Evolutionary conservation across 2,329 filamentous ascomycete species (phyloP).

Genomic region (Scortechinia acanthostroma): DNA sequence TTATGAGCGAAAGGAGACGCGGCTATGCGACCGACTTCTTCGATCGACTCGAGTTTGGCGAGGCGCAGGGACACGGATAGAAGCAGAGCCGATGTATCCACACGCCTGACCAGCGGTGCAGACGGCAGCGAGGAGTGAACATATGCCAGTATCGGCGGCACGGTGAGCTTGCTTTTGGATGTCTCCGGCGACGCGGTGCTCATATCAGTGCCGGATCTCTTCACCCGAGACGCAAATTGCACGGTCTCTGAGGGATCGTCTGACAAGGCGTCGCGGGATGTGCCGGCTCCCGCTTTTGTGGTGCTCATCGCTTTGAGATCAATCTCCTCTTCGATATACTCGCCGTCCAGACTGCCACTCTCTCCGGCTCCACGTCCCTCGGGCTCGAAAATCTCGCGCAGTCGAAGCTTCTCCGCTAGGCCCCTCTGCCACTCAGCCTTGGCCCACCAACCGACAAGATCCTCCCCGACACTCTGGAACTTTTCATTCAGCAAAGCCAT

Average conservation of each 20-base stretch:
- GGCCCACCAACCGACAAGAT: constrained; percentile 57
- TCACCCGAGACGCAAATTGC: too few species aligned
- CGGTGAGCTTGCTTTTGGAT: constrained; percentile 18
- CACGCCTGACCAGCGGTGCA: constrained; percentile 45
- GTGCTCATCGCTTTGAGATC: constrained; percentile 41
- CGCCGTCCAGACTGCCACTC: constrained; percentile 18
- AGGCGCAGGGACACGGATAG: constrained; percentile 49
- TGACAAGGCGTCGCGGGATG: background rate
- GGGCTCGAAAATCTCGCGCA: constrained; percentile 42
- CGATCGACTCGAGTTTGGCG: constrained; percentile 39
- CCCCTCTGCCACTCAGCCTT: constrained; percentile 57
- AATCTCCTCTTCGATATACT: constrained; percentile 40
- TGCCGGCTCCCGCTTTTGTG: constrained; percentile 24
- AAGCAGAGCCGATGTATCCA: constrained; percentile 50
- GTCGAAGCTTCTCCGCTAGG: constrained; percentile 43
- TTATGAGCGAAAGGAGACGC: constrained; percentile 43
- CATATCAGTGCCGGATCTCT: background rate
- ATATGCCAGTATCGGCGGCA: constrained; percentile 48
- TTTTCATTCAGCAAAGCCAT: constrained; percentile 46
- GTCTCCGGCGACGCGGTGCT: background rate
- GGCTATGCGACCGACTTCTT: constrained; percentile 23
- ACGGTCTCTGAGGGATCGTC: too few species aligned
- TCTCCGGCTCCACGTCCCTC: constrained; percentile 21
- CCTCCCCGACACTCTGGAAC: constrained; percentile 53
- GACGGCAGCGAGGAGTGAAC: constrained; percentile 33